Evolutionary conservation across 2,329 filamentous ascomycete genomes (phyloP).

Genomic region (Fusarium neocosmosporiellum): DNA sequence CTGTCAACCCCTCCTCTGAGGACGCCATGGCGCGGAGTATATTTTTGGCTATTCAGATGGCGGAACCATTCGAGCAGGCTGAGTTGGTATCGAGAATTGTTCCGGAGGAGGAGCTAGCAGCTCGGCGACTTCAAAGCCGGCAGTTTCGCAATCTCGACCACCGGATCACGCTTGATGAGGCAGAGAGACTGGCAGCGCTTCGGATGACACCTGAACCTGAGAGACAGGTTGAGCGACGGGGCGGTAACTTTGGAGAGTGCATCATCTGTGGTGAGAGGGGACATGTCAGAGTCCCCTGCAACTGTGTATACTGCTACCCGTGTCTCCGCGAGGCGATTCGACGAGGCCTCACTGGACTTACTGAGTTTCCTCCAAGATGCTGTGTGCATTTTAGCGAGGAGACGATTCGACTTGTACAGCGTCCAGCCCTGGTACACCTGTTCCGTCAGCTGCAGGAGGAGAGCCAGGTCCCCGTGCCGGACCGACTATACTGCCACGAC

Average conservation of each 20-base stretch:
- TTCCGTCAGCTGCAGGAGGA: slow-evolving; percentile 36
- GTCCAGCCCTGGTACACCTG: slow-evolving; percentile 33
- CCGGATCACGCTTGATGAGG: slow-evolving; percentile 22
- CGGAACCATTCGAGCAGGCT: slow-evolving; percentile 29
- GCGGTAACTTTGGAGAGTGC: slow-evolving; percentile 16
- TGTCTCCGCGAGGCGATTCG: slow-evolving; percentile 36
- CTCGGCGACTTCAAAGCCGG: slow-evolving; percentile 18
- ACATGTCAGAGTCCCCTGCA: slow-evolving; percentile 19
- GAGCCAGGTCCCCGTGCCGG: background rate
- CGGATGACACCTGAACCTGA: background rate
- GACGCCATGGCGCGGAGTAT: slow-evolving; percentile 25
- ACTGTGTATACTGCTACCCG: slow-evolving; percentile 33
- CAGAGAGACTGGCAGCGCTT: slow-evolving; percentile 20
- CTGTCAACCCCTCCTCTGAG: slow-evolving; percentile 14
- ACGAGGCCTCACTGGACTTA: slow-evolving; percentile 28
- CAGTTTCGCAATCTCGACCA: slow-evolving; percentile 18
- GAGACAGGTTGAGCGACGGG: background rate
- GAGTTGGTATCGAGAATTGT: slow-evolving; percentile 36
- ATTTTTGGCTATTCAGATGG: slow-evolving; percentile 34
- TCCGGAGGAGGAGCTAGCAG: slow-evolving; percentile 35
- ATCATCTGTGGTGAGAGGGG: slow-evolving; percentile 25
- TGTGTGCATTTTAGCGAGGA: slow-evolving; percentile 31
- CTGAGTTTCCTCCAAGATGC: slow-evolving; percentile 40
- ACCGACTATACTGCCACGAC: slow-evolving; percentile 39
- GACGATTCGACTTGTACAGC: slow-evolving; percentile 11